A percentile compares a stretch with the other conserved stretches of the same genome.
Conservation (phyloP, 371 early-diverging fungal species). For the Actinomucor elegans region DNA sequence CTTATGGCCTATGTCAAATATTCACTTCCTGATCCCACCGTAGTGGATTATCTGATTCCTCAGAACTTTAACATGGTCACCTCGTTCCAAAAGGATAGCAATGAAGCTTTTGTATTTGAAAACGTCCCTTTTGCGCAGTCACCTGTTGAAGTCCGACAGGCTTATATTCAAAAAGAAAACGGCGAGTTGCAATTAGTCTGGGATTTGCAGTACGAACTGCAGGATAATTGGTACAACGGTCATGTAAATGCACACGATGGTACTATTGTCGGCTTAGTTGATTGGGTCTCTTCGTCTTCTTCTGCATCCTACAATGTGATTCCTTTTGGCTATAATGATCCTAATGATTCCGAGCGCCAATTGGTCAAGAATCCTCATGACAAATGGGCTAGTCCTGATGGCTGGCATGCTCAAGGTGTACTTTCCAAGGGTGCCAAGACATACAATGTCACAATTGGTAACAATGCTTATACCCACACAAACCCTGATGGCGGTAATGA, state of each 20-base stretch:
- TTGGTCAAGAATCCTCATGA: constrained; percentile 76
- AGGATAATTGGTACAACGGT: constrained; percentile 88
- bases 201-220: constrained; percentile 87
- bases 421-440: constrained; percentile 27
- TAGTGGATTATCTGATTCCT: constrained; percentile 16
- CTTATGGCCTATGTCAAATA: constrained; percentile 34
- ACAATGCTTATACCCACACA: constrained; percentile 53
- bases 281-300: constrained; percentile 89
- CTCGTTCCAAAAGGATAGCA: constrained; percentile 1
- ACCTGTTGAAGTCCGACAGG: constrained; percentile 54
- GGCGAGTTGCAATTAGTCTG: constrained; percentile 70
- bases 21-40: constrained; percentile 25
- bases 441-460: constrained; percentile 72
- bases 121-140: constrained; percentile 63
- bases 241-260: constrained; percentile 79
- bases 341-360: constrained; percentile 65
- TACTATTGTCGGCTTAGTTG: constrained; percentile 71
- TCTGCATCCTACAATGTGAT: constrained; percentile 80
- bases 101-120: constrained; percentile 12
- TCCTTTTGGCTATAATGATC: constrained; percentile 89
- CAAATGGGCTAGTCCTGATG: constrained; percentile 70
- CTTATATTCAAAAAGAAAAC: constrained; percentile 58
- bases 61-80: constrained; percentile 9
- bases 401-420: constrained; percentile 69
- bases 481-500: constrained; percentile 49